Conservation (phyloP, 352 stramenopile genomes). For the Pythium graminicola region DNA sequence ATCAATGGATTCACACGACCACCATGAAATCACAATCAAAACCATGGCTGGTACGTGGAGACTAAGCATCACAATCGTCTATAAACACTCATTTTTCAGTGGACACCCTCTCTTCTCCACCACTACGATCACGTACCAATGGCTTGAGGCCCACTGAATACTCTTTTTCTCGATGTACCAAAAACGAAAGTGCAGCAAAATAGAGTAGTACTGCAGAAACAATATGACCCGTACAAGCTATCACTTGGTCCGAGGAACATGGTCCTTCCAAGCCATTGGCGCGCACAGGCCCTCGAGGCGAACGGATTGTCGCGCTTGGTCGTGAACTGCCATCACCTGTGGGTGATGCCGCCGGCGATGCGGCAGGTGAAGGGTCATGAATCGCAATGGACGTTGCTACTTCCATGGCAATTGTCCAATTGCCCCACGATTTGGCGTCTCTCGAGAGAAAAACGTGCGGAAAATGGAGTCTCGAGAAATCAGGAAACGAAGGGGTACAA, state of each 20-base stretch:
- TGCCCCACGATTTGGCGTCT: not conserved
- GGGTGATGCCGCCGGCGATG: not conserved
- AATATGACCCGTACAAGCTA: conserved; percentile 63
- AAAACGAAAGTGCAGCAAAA: conserved; percentile 25
- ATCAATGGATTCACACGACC: conserved; percentile 68
- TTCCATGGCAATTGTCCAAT: no score
- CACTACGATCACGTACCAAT: conserved; percentile 16
- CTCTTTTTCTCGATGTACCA: conserved; percentile 18
- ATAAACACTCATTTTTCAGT: no score
- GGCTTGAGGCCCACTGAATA: conserved; percentile 4
- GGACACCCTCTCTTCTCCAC: not conserved
- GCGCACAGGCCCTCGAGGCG: conserved; percentile 30
- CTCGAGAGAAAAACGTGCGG: not conserved
- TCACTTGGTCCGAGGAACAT: conserved; percentile 71
- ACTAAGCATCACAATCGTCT: conserved; percentile 47
- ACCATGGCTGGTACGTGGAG: conserved; percentile 45
- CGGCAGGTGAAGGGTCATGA: not conserved
- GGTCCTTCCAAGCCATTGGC: conserved; percentile 64
- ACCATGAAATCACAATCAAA: conserved; percentile 53
- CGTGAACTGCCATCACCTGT: not conserved
- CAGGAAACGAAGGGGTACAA: conserved; percentile 17
- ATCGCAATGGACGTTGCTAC: conserved; percentile 13
- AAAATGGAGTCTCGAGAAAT: conserved; percentile 22
- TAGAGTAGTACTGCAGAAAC: conserved; percentile 63
- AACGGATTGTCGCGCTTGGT: not conserved